These are phyloP conservation scores for Cytospora piceicola DNA, from an alignment of 2,329 filamentous ascomycete genomes.

Conservation along the genomic window DNA sequence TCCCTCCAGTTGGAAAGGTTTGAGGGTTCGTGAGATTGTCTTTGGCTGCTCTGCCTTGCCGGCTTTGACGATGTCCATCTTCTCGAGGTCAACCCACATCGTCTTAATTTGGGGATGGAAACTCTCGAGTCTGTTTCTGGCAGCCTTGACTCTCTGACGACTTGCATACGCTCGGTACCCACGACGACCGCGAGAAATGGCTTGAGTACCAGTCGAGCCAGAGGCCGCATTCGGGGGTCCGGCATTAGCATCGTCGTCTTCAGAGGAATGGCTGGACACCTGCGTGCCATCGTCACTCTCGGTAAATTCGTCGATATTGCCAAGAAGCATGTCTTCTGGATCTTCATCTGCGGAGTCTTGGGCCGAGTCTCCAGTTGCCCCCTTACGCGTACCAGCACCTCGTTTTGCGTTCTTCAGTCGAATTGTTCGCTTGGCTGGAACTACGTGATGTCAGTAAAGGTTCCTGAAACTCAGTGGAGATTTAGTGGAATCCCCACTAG, in stretches of 20 bases:
- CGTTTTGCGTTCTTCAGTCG: slow-evolving; percentile 5
- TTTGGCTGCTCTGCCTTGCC: slow-evolving; percentile 70
- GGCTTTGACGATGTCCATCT: slow-evolving; percentile 67
- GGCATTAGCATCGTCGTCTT: slow-evolving; percentile 43
- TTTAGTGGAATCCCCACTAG: not conserved
- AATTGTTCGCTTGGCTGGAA: slow-evolving; percentile 1
- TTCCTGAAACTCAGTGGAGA: not conserved
- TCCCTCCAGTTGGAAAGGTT: slow-evolving; percentile 92
- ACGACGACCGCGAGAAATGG: slow-evolving; percentile 37
- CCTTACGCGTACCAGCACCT: not conserved
- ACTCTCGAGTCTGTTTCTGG: slow-evolving; percentile 70
- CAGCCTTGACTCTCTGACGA: slow-evolving; percentile 41
- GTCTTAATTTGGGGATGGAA: slow-evolving; percentile 78
- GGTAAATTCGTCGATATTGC: no score
- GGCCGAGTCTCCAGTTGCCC: not conserved
- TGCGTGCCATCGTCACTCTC: slow-evolving; percentile 5
- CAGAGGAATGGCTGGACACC: slow-evolving; percentile 17
- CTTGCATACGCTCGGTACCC: slow-evolving; percentile 39
- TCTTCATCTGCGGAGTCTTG: not conserved
- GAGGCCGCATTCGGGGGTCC: slow-evolving; percentile 29
- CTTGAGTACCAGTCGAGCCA: slow-evolving; percentile 19
- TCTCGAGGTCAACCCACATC: slow-evolving; percentile 82
- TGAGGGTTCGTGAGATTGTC: slow-evolving; percentile 80
- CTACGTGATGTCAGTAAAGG: not conserved
- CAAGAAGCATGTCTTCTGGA: no score